Evolutionary conservation across 2,329 filamentous ascomycete genomes (phyloP), one percentile per base, ranked within the genome.

Genomic region (Stagonosporopsis chrysanthemi): DNA sequence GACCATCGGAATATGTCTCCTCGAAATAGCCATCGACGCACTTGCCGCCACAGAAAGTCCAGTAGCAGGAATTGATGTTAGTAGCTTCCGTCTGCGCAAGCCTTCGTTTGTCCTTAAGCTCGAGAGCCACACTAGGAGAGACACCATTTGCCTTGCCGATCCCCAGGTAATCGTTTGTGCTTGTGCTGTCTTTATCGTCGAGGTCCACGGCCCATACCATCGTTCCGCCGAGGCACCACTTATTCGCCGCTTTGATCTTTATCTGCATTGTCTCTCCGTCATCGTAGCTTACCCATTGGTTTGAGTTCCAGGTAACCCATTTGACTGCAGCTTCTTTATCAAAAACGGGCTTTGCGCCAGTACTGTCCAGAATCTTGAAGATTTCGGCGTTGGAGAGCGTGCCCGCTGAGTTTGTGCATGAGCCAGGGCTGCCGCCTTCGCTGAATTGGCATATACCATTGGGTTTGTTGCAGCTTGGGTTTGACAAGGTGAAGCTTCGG

Each of bases 211-310:
- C 35, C 49, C 33, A 36, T 15, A 43, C 23, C 38, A 38, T 45
- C 1, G 7, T 26, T 11, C 36, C 49, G 12, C 28, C 49, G 7
- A 66, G 49, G 24, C 64, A 51, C 0, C 12, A 39, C 8, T 47
- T 40, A 38, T 65, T 63, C 4, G 71, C 79, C n/a, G 77, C 83
- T 26, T 73, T 76, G 1, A 74, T 88, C 9, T 80, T 85, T 17
- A 66, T 80, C 2, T 73, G 77, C 1, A 83, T 86, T 52, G 69
- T 72, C 12, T 69, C 62, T 2, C 28, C 17, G 28, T 73, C 69
- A 42, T 72, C 69, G 41, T 67, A 73, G 3, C 52, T 61, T 3
- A 71, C 56, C 70, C 68, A 74, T 35, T 72, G 65, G 56, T 73
- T 54, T 1, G 22, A 11, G 15, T 64, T 56, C 63, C 64, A 74